These are phyloP conservation scores for Pyronema domesticum DNA, from an alignment of 495 filamentous ascomycete genomes.

Conservation along the genomic window DNA sequence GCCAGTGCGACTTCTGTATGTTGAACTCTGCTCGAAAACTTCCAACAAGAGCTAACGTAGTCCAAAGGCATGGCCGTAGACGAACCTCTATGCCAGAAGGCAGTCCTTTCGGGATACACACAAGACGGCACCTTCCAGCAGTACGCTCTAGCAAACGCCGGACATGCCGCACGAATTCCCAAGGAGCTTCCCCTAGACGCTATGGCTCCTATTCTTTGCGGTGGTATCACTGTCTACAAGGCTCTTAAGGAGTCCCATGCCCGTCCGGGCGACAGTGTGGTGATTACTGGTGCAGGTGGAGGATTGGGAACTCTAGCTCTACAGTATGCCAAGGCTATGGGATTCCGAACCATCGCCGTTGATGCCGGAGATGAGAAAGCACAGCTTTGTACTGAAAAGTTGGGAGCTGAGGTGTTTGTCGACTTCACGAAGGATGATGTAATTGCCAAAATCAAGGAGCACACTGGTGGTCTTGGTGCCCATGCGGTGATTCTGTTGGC, in stretches of 20 bases:
- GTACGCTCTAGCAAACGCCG: slow-evolving; percentile 72
- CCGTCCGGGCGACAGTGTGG: slow-evolving; percentile 57
- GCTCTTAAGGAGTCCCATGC: slow-evolving; percentile 68
- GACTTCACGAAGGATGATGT: slow-evolving; percentile 66
- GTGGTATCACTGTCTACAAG: slow-evolving; percentile 87
- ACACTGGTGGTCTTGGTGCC: slow-evolving; percentile 66
- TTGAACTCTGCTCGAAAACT: neutral
- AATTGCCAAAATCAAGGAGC: slow-evolving; percentile 63
- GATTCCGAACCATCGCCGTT: slow-evolving; percentile 57
- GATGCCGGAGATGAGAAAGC: slow-evolving; percentile 65
- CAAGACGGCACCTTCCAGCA: slow-evolving; percentile 89
- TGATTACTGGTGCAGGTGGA: slow-evolving; percentile 77
- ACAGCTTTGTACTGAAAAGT: slow-evolving; percentile 39
- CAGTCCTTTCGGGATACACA: slow-evolving; percentile 68
- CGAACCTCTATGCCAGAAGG: slow-evolving; percentile 57
- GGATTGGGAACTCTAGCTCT: slow-evolving; percentile 65
- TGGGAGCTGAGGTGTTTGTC: slow-evolving; percentile 55
- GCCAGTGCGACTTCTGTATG: slow-evolving; percentile 64
- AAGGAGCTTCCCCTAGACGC: slow-evolving; percentile 58
- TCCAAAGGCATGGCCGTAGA: slow-evolving; percentile 27
- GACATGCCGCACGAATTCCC: slow-evolving; percentile 62
- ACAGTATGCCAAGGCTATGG: slow-evolving; percentile 84
- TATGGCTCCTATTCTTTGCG: slow-evolving; percentile 66
- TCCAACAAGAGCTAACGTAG: neutral
- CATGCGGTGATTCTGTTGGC: slow-evolving; percentile 79